Percentiles rank a stretch among this genome's conserved stretches.
phyloP scores from a whole-genome alignment of 768 basidiomycete genomes.

The Amylocystis lapponica region DNA sequence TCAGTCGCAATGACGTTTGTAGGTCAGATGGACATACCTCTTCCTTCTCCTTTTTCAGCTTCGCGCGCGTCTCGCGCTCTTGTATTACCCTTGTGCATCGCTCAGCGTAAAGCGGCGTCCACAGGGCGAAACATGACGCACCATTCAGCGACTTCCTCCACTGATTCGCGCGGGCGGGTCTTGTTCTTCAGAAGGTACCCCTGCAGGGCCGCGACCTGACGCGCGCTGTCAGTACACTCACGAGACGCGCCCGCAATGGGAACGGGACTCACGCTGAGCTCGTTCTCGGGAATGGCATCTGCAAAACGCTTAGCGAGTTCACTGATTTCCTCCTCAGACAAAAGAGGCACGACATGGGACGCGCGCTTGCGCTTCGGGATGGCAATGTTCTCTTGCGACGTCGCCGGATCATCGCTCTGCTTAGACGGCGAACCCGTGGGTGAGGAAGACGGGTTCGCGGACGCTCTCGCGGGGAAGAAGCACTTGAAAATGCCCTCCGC shows the following conservation, averaged over 20 bases:
- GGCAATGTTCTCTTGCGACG: conserved; percentile 54
- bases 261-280: conserved; percentile 70
- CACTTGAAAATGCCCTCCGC: conserved; percentile 92
- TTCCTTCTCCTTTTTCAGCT: conserved; percentile 75
- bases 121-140: conserved; percentile 16
- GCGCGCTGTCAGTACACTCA: not conserved
- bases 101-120: not conserved
- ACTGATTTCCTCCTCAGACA: conserved; percentile 72
- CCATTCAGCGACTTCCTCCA: conserved; percentile 77
- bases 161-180: conserved; percentile 81
- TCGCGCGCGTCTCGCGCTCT: conserved; percentile 80
- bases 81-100: conserved; percentile 44
- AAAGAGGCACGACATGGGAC: conserved; percentile 56
- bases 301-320: conserved; percentile 78
- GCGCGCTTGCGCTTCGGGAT: conserved; percentile 71
- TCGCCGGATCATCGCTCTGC: conserved; percentile 11
- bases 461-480: conserved; percentile 75
- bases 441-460: conserved; percentile 16
- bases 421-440: conserved; percentile 8
- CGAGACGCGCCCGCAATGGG: not conserved
- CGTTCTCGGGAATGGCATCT: conserved; percentile 79
- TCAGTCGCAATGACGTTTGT: conserved; percentile 4
- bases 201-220: conserved; percentile 75
- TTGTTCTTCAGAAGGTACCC: conserved; percentile 88
- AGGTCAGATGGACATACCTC: conserved; percentile 40